A percentile compares a stretch with the other conserved stretches of the same genome.
These are phyloP conservation scores for Talaromyces sp. DNA, from an alignment of 2,329 filamentous ascomycete species.

Conservation along the genomic window DNA sequence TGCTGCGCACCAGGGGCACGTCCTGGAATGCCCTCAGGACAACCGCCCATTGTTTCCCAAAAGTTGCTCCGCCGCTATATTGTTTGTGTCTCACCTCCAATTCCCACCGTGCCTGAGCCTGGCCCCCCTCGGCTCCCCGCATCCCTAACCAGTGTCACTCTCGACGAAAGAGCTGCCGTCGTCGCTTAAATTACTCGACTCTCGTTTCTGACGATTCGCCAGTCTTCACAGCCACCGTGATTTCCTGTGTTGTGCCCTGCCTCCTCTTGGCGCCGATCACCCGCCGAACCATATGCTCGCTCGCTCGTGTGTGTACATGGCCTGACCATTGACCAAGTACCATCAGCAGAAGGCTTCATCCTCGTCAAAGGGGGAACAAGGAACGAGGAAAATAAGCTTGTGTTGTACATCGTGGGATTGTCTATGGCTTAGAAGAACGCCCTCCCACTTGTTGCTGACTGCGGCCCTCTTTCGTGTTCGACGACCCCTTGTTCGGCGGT, in stretches of 20 bases:
- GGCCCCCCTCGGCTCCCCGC: conserved; percentile 12
- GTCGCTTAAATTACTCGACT: neutral
- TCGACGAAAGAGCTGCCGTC: neutral
- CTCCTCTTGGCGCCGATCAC: conserved; percentile 17
- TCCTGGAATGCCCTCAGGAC: conserved; percentile 24
- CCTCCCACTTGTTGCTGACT: conserved; percentile 1
- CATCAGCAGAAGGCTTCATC: neutral
- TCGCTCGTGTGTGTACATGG: conserved; percentile 12
- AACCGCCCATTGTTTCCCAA: conserved; percentile 23
- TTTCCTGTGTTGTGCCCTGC: conserved; percentile 11
- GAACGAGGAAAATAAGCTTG: neutral
- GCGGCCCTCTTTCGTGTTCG: conserved; percentile 6
- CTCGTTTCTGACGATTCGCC: neutral
- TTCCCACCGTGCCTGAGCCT: conserved; percentile 19
- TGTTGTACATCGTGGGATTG: neutral
- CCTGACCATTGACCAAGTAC: conserved; percentile 2
- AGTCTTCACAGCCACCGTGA: neutral
- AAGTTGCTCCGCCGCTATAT: conserved; percentile 28
- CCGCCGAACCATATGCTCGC: conserved; percentile 3
- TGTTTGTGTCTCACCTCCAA: conserved; percentile 30
- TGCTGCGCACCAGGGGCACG: neutral
- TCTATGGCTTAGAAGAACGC: conserved; percentile 14
- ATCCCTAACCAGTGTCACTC: neutral
- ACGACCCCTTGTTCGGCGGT: conserved; percentile 14
- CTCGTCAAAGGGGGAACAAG: neutral